Base-by-base conservation (phyloP, 1,284 basidiomycete species). In the Erythrobasidium hasegawianum region DNA sequence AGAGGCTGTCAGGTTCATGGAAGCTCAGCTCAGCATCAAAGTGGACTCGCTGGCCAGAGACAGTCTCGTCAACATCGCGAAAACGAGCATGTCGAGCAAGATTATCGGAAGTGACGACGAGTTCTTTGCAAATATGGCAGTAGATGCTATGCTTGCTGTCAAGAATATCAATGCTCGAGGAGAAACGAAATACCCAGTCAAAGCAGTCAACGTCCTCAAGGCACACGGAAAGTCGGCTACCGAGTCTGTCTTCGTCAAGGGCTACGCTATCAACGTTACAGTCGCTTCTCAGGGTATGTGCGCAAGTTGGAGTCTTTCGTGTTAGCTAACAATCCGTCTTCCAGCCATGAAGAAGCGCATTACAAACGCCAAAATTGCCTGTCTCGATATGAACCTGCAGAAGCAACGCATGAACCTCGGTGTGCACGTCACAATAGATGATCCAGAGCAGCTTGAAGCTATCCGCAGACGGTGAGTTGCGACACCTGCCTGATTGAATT, bases 171-270 rank as follows among this genome's bases (percentile, higher is more conserved):
- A 98, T 79, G 81, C 86, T 69, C 86, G 93, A 67, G 96, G 96
- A 40, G 96, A 99, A 79, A 88, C 89, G 76, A 98, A 97, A 80
- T 99, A 98, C 80, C 96, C 96, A 8, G 96, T 98, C 73, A 98
- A 99, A 81, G 96, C 96, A 1, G 96, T 99, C 71, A 99, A 99
- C 76, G 86, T 98, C n/a, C 83, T 99, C 74, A 99, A 99, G 80
- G 96, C 96, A 9, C 96, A 99, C 76, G 96, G 96, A 68, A 88
- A 87, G 79, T 95, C 91, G 77, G 92, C 94, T 24, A 85, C 93
- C 71, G 96, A 99, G 78, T 97, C 93, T 41, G 78, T 97, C 70
- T 93, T 90, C 76, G 88, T 99, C 69, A 90, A 90, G 75, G 96
- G 96, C 52, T 99, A 98, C 80, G 96, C 96, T 38, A 81, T 99